Evolutionary conservation across 2,329 filamentous ascomycete species (phyloP).

Genomic region (Phialophora macrospora): DNA sequence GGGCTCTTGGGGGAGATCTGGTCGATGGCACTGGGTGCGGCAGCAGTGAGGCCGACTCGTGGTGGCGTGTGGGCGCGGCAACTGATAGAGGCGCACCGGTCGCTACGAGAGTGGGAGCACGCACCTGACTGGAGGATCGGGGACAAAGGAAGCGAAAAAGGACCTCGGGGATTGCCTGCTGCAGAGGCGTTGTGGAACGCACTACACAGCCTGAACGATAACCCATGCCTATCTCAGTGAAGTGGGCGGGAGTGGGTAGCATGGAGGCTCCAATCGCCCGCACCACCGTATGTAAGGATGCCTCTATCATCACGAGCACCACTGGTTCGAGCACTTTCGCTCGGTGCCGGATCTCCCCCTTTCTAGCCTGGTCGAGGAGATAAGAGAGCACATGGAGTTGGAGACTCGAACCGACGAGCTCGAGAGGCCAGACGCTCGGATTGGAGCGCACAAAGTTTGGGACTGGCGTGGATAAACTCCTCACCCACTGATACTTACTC

Average conservation of each 20-base stretch:
- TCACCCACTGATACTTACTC: neutral
- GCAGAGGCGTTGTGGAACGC: slow-evolving; percentile 3
- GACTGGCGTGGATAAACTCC: slow-evolving; percentile 10
- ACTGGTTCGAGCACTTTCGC: slow-evolving; percentile 9
- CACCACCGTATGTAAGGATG: neutral
- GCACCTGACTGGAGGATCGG: neutral
- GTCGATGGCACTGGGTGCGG: neutral
- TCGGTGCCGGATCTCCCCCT: slow-evolving; percentile 6
- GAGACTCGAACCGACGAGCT: neutral
- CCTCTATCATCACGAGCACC: neutral
- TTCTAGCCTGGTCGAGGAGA: neutral
- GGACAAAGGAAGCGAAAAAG: neutral
- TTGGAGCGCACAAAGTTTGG: neutral
- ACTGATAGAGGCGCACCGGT: slow-evolving; percentile 23
- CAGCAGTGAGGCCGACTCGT: slow-evolving; percentile 2
- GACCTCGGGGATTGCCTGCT: slow-evolving; percentile 3
- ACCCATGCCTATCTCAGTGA: neutral
- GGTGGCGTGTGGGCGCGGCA: slow-evolving; percentile 12
- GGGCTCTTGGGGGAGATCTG: slow-evolving; percentile 1
- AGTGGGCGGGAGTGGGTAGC: slow-evolving; percentile 2
- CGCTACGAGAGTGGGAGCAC: neutral
- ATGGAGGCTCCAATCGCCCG: slow-evolving; percentile 4
- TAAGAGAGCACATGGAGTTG: slow-evolving; percentile 2
- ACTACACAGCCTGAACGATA: neutral
- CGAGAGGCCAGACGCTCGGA: neutral